These are phyloP conservation scores for Beverwykella pulmonaria DNA, from an alignment of 495 filamentous ascomycete genomes.

Conservation along the genomic window DNA sequence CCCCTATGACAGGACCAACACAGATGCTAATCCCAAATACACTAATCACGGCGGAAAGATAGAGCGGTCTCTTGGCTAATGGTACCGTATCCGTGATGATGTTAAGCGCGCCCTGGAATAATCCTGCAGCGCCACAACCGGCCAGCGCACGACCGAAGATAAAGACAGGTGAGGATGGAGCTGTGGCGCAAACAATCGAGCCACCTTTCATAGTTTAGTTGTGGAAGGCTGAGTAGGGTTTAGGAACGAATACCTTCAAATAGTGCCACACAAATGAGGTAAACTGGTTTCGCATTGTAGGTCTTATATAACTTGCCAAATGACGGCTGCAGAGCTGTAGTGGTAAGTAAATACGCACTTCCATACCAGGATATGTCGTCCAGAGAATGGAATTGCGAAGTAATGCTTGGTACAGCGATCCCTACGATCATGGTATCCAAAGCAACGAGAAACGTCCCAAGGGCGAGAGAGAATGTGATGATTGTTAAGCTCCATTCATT, in stretches of 20 bases:
- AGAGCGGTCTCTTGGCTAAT: constrained; percentile 68
- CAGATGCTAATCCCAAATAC: constrained; percentile 76
- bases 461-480: constrained; percentile 40
- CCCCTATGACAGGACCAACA: constrained; percentile 44
- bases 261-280: constrained; percentile 66
- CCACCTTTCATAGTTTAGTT: constrained; percentile 53
- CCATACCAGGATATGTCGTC: constrained; percentile 35
- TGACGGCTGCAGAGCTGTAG: constrained; percentile 64
- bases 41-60: constrained; percentile 68
- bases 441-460: constrained; percentile 26
- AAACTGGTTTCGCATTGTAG: constrained; percentile 70
- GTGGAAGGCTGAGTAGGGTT: not conserved
- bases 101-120: constrained; percentile 80
- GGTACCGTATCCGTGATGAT: constrained; percentile 80
- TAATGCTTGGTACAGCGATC: constrained; percentile 32
- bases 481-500: too few species aligned
- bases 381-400: constrained; percentile 31
- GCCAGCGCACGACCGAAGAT: constrained; percentile 85
- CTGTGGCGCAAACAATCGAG: constrained; percentile 79
- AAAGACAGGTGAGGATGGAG: constrained; percentile 71
- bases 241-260: constrained; percentile 59
- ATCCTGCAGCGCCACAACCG: constrained; percentile 77
- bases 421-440: constrained; percentile 34
- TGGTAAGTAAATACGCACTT: constrained; percentile 28
- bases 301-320: constrained; percentile 78